phyloP scores from a whole-genome alignment of 164 flowering plant genomes.

The Magnolia officinalis region DNA sequence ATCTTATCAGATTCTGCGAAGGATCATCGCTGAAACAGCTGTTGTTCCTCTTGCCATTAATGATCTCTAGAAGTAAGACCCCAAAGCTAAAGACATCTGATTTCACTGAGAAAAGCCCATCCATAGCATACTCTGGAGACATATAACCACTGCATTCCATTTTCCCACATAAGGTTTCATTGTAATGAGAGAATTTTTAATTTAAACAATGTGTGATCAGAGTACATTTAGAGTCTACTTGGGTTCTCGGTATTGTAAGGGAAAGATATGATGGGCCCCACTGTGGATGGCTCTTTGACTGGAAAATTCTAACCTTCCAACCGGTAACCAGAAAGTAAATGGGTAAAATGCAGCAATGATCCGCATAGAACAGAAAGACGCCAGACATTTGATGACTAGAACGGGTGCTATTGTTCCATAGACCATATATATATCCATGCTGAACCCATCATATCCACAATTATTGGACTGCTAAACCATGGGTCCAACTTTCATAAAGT shows the following conservation, averaged over 20 bases:
- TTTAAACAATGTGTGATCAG: background rate
- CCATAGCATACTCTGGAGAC: background rate
- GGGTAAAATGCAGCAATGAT: background rate
- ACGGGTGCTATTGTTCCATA: background rate
- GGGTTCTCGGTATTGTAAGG: background rate
- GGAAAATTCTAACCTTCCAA: background rate
- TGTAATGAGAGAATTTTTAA: background rate
- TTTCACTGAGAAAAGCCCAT: background rate
- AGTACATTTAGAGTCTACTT: background rate
- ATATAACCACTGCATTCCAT: background rate
- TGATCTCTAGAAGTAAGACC: background rate
- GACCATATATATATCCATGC: background rate
- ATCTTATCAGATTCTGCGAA: background rate
- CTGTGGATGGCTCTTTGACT: background rate
- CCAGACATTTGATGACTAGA: background rate
- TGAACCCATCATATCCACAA: background rate
- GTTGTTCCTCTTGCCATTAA: slow-evolving; percentile 1
- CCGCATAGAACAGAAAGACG: background rate
- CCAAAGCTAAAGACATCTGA: slow-evolving; percentile 1
- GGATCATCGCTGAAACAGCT: background rate
- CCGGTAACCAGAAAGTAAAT: background rate
- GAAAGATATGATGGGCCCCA: background rate
- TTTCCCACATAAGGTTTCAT: background rate
- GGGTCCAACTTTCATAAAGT: background rate
- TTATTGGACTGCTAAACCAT: background rate